These are phyloP conservation scores for Pseudoscleropodium purum DNA, from an alignment of 225 moss, liverwort and hornwort genomes.

Conservation along the genomic window DNA sequence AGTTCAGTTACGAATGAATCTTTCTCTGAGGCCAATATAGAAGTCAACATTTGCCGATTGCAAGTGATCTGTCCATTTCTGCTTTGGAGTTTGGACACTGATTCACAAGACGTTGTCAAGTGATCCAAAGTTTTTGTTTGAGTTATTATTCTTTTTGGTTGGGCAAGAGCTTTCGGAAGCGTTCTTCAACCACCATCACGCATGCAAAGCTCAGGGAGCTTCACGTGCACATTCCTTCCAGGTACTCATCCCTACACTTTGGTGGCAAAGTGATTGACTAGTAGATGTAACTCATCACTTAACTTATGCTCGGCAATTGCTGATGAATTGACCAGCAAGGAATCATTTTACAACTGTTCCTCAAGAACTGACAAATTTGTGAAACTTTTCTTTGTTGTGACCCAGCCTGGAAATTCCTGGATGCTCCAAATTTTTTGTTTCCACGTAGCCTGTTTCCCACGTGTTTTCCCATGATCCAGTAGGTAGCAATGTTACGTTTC, in stretches of 20 bases:
- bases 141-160: background rate
- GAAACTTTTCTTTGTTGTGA: background rate
- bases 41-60: background rate
- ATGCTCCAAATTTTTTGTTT: background rate
- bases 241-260: background rate
- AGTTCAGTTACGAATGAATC: background rate
- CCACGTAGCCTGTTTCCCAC: background rate
- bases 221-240: background rate
- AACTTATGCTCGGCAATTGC: background rate
- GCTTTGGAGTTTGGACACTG: background rate
- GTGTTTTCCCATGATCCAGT: background rate
- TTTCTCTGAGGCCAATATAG: background rate
- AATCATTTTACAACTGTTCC: constrained; percentile 10
- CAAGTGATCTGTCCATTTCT: background rate
- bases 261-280: background rate
- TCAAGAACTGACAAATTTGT: background rate
- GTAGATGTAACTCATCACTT: background rate
- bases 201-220: background rate
- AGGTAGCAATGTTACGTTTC: background rate
- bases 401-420: background rate
- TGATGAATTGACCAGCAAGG: background rate
- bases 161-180: background rate
- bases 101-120: background rate
- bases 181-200: background rate
- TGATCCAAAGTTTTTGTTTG: background rate